phyloP scores from a whole-genome alignment of 2,329 filamentous ascomycete species.

The Lecanicillium sp. region DNA sequence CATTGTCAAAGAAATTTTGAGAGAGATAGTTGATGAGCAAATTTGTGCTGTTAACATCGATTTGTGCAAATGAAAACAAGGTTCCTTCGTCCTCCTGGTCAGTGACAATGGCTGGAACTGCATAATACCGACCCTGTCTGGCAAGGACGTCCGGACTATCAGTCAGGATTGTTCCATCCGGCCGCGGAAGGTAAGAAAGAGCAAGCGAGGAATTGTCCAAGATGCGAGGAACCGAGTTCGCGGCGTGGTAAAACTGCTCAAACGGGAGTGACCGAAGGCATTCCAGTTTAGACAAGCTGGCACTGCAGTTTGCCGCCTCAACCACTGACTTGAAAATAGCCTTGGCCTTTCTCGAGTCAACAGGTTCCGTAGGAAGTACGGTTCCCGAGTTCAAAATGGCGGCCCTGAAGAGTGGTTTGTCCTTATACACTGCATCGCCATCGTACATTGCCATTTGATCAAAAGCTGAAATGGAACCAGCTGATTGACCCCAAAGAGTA shows the following conservation, averaged over 20 bases:
- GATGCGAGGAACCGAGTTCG: constrained; percentile 32
- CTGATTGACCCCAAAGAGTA: constrained; percentile 56
- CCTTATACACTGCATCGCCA: constrained; percentile 55
- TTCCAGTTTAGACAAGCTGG: neutral
- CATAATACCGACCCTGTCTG: constrained; percentile 36
- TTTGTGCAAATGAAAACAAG: constrained; percentile 59
- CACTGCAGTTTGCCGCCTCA: constrained; percentile 41
- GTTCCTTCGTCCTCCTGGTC: constrained; percentile 78
- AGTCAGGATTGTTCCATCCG: constrained; percentile 56
- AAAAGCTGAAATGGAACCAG: constrained; percentile 51
- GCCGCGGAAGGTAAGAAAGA: constrained; percentile 63
- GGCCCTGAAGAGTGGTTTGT: constrained; percentile 52
- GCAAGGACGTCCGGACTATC: constrained; percentile 54
- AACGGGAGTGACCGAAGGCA: constrained; percentile 5
- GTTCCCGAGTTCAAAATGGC: constrained; percentile 57
- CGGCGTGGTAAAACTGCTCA: constrained; percentile 51
- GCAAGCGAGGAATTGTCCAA: constrained; percentile 53
- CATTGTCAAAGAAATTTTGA: constrained; percentile 49
- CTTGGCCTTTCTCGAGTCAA: constrained; percentile 49
- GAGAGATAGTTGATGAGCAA: constrained; percentile 52
- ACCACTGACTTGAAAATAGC: constrained; percentile 44
- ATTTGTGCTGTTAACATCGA: constrained; percentile 51
- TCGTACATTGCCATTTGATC: constrained; percentile 55
- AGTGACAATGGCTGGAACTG: constrained; percentile 50
- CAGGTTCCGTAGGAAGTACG: constrained; percentile 38